A percentile compares a stretch with the other conserved stretches of the same genome.
These are phyloP conservation scores for Ogataea paradorogensis DNA, from an alignment of 805 yeast species.

Conservation along the genomic window DNA sequence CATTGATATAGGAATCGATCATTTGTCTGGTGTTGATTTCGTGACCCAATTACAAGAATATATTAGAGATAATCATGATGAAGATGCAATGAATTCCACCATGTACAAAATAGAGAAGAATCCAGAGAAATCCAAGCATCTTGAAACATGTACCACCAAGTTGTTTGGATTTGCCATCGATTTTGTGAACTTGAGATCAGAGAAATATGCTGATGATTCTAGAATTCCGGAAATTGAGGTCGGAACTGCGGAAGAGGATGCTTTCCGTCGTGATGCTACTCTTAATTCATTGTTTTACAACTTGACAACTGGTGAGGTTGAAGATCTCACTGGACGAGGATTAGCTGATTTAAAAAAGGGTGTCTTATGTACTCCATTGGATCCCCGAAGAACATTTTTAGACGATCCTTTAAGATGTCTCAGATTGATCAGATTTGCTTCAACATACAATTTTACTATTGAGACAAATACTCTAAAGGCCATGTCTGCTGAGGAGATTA, in stretches of 20 bases:
- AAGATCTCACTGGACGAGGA: slow-evolving; percentile 82
- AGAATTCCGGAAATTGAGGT: slow-evolving; percentile 79
- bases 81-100: slow-evolving; percentile 27
- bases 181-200: slow-evolving; percentile 87
- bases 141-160: slow-evolving; percentile 94
- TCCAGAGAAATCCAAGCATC: slow-evolving; percentile 93
- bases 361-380: slow-evolving; percentile 80
- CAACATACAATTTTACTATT: slow-evolving; percentile 66
- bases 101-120: slow-evolving; percentile 85
- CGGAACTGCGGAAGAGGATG: slow-evolving; percentile 93
- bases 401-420: slow-evolving; percentile 94
- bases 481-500: slow-evolving; percentile 61
- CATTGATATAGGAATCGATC: slow-evolving; percentile 87
- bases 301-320: slow-evolving; percentile 62
- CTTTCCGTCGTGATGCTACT: slow-evolving; percentile 92
- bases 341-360: slow-evolving; percentile 68
- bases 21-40: slow-evolving; percentile 80
- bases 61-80: slow-evolving; percentile 30
- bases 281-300: slow-evolving; percentile 90
- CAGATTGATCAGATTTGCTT: slow-evolving; percentile 81
- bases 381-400: slow-evolving; percentile 77
- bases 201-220: slow-evolving; percentile 77
- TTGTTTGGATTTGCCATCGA: slow-evolving; percentile 84
- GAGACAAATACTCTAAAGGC: slow-evolving; percentile 57
- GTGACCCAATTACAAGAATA: slow-evolving; percentile 63